Percentiles rank a stretch among this genome's conserved stretches.
phyloP scores from a whole-genome alignment of 345 rosid genomes.

The Acer yangbiense region DNA sequence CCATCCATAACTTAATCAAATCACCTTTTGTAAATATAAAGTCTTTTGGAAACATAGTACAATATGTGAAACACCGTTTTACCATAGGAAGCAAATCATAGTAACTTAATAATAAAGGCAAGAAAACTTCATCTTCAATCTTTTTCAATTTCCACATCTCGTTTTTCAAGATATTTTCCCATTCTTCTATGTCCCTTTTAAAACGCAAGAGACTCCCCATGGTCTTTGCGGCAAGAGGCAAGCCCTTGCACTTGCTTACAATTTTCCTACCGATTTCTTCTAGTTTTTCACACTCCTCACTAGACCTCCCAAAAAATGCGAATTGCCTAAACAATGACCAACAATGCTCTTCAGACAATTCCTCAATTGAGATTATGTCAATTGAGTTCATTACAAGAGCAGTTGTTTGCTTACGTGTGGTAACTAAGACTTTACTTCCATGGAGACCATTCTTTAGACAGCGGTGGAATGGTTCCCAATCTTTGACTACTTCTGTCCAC shows the following conservation, averaged over 20 bases:
- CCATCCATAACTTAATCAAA: background rate
- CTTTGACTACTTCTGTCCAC: background rate
- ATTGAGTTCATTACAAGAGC: background rate
- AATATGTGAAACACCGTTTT: background rate
- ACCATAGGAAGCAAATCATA: background rate
- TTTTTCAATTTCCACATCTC: background rate
- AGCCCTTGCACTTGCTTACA: background rate
- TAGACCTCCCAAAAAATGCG: background rate
- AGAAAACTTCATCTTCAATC: background rate
- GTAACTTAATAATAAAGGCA: background rate
- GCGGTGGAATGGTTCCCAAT: background rate
- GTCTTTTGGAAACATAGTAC: conserved; percentile 25
- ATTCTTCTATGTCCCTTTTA: background rate
- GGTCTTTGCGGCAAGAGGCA: background rate
- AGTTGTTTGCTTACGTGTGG: background rate
- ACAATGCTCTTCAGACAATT: background rate
- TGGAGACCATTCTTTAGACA: background rate
- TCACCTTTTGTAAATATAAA: background rate
- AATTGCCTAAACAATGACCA: background rate
- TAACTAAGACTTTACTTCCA: background rate
- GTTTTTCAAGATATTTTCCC: background rate
- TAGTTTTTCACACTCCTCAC: background rate
- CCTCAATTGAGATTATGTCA: background rate
- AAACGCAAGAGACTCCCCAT: background rate
- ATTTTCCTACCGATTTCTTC: background rate